A percentile compares a stretch with the other conserved stretches of the same genome.
Conservation (phyloP, 106 monocot genomes). For the Dactylorhiza incarnata region DNA sequence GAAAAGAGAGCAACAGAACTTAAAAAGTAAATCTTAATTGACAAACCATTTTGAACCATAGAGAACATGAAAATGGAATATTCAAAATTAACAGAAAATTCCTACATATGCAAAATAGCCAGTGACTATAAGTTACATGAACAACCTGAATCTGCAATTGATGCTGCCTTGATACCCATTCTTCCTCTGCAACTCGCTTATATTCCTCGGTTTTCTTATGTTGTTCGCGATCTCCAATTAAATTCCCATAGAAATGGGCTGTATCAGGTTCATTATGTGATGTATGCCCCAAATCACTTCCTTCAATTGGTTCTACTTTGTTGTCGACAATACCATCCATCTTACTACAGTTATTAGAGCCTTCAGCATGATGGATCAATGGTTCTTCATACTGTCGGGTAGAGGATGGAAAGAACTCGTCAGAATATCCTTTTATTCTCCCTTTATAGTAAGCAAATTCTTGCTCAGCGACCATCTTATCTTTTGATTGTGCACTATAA, state of each 20-base stretch:
- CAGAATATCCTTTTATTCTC: conserved; percentile 5
- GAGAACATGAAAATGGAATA: neutral
- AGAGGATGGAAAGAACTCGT: neutral
- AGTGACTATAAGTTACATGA: neutral
- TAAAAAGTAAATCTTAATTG: too few species aligned
- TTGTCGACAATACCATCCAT: neutral
- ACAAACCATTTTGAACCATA: too few species aligned
- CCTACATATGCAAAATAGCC: neutral
- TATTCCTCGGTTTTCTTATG: conserved; percentile 82
- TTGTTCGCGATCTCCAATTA: conserved; percentile 65
- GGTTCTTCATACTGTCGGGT: neutral
- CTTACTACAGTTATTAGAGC: neutral
- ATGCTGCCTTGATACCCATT: conserved; percentile 75
- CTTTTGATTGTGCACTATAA: neutral
- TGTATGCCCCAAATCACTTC: neutral
- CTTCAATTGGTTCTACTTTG: conserved; percentile 1
- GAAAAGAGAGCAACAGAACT: too few species aligned
- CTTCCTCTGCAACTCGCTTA: conserved; percentile 69
- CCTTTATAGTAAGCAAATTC: conserved; percentile 1
- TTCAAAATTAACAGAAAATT: neutral
- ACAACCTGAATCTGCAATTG: conserved; percentile 65
- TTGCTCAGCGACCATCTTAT: neutral
- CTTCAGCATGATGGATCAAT: neutral
- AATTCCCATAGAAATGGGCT: conserved; percentile 11
- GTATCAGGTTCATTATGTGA: neutral